These are phyloP conservation scores for Trifolium repens DNA, from an alignment of 306 rosid species.

Conservation along the genomic window DNA sequence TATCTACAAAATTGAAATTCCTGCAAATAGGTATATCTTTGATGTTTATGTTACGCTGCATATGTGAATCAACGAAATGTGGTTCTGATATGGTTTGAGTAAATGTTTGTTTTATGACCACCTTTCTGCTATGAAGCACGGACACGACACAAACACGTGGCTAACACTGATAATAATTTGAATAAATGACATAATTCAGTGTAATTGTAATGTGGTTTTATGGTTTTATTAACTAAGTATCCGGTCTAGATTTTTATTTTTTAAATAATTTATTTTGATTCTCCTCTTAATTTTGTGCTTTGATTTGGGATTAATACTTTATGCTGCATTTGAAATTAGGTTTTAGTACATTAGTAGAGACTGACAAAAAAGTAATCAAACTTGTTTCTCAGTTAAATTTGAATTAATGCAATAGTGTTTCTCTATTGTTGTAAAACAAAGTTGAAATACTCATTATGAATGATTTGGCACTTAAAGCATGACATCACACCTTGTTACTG, in stretches of 20 bases:
- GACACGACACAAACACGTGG: neutral
- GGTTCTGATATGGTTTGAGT: neutral
- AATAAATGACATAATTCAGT: too few species aligned
- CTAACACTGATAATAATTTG: neutral
- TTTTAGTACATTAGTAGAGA: neutral
- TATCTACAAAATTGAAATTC: conserved; percentile 73
- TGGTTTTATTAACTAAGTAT: neutral
- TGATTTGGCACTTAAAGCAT: neutral
- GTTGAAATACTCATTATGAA: conserved; percentile 9
- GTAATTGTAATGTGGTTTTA: neutral
- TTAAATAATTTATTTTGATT: neutral
- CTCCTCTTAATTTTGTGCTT: neutral
- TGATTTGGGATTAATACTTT: neutral
- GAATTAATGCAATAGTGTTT: neutral
- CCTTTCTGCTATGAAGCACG: neutral
- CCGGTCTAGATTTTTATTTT: neutral
- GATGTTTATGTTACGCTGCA: neutral
- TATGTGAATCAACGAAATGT: conserved; percentile 4
- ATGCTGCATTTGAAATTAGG: neutral
- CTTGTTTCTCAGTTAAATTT: conserved; percentile 2
- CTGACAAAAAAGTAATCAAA: conserved; percentile 4
- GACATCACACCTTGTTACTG: neutral
- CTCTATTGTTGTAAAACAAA: neutral
- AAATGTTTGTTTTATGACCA: neutral
- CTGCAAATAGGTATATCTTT: conserved; percentile 74